Evolutionary conservation across 2,329 filamentous ascomycete genomes (phyloP), one percentile per base, ranked within the genome.

Genomic region (Rhinocladiella similis): DNA sequence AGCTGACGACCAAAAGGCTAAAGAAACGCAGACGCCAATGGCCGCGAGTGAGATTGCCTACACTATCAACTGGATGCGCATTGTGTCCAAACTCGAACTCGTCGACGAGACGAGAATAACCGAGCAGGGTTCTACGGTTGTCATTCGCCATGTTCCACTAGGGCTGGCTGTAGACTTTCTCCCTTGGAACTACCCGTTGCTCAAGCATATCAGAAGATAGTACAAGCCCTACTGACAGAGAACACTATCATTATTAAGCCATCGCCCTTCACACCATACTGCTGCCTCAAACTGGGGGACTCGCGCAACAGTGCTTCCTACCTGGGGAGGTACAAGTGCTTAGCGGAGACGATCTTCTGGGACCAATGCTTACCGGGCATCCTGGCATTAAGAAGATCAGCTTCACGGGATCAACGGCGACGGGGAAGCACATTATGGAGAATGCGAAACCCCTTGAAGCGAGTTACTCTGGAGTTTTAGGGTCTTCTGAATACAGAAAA

Each of bases 281-380:
- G 76, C 1, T 73, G 73, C 2, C 72, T 88, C 25, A 87, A 87
- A 68, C 64, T 85, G 14, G 79, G 76, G 84, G 87, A 68, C 66
- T 87, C 2, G 83, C 77, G 0, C 75, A 80, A 54, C 66, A 76
- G 14, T 73, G 85, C 69, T 82, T 86, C 69, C 83, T 83, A 2
- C 78, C 81, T 0, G 84, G 84, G 27, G 81, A 87, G 16, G 66
- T 87, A 1, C 83, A 86, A 64, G 80, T 74, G 0, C 69, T 87
- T 1, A 80, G 80, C 50, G 85, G 84, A 6, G 82, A 82, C 47
- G 83, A 86, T 62, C 72, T 75, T 41, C 77, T 87, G 5, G 84
- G 84, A 2, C 82, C 80, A 0, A 76, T 75, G 45, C 53, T 59
- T 41, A 59, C 75, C 66, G 86, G 53, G 84, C 74, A 77, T 51